These are phyloP conservation scores for Yueomyces sp. DNA, from an alignment of 1,139 yeast species.

Conservation along the genomic window DNA sequence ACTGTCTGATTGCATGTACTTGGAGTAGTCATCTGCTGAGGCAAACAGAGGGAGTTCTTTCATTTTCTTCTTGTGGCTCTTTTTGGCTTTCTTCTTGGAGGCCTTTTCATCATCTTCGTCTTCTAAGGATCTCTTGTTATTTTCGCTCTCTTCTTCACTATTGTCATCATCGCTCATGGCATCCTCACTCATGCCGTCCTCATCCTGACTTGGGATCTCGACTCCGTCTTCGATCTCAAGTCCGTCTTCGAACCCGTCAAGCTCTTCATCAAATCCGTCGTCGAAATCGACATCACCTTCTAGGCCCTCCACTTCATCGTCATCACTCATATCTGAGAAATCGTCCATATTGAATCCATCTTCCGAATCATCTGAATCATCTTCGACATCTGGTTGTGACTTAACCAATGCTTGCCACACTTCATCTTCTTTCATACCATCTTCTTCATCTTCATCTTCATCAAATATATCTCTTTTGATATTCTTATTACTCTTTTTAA, in stretches of 20 bases:
- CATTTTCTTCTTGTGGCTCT: slow-evolving; percentile 10
- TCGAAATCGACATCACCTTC: slow-evolving; percentile 17
- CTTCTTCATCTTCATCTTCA: slow-evolving; percentile 33
- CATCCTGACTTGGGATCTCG: slow-evolving; percentile 10
- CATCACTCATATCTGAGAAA: slow-evolving; percentile 21
- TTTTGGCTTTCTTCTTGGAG: slow-evolving; percentile 10
- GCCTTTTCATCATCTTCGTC: slow-evolving; percentile 5
- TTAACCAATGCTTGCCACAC: slow-evolving; percentile 84
- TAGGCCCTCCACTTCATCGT: slow-evolving; percentile 22
- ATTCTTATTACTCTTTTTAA: slow-evolving; percentile 25
- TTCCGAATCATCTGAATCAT: slow-evolving; percentile 41
- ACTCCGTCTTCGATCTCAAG: slow-evolving; percentile 15
- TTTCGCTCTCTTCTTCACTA: slow-evolving; percentile 9
- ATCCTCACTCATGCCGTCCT: slow-evolving; percentile 9
- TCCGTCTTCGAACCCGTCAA: slow-evolving; percentile 17
- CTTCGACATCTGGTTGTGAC: slow-evolving; percentile 74
- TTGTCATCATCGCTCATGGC: slow-evolving; percentile 11
- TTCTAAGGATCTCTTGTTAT: slow-evolving; percentile 5
- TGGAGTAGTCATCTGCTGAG: slow-evolving; percentile 78
- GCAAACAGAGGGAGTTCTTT: slow-evolving; percentile 66
- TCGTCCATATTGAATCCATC: slow-evolving; percentile 25
- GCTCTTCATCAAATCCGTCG: slow-evolving; percentile 8
- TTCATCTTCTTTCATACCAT: slow-evolving; percentile 58
- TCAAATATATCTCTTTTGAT: slow-evolving; percentile 30
- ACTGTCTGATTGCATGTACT: slow-evolving; percentile 26